phyloP scores from a whole-genome alignment of 1,284 basidiomycete species.

The Austroboletus olivaceoglutinosus region DNA sequence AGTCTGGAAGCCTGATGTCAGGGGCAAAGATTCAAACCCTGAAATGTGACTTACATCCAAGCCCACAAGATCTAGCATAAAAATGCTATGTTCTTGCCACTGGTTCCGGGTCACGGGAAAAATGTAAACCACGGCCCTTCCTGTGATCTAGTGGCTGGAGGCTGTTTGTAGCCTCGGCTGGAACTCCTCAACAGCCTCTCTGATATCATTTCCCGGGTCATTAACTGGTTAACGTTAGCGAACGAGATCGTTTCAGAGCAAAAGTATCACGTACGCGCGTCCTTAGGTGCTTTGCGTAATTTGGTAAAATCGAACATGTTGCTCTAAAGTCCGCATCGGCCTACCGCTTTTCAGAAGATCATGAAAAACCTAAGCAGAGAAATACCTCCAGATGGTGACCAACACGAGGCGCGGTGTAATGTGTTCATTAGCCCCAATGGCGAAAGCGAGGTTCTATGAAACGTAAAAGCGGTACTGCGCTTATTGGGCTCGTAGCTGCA shows the following conservation, averaged over 20 bases:
- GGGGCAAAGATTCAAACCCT: too few species aligned
- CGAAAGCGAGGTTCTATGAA: constrained; percentile 2
- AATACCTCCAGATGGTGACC: background rate
- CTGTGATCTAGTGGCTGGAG: background rate
- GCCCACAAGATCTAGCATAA: too few species aligned
- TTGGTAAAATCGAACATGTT: background rate
- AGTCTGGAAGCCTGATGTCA: too few species aligned
- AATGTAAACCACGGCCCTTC: too few species aligned
- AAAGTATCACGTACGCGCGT: background rate
- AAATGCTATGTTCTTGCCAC: too few species aligned
- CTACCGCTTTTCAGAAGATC: constrained; percentile 1
- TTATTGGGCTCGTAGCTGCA: too few species aligned
- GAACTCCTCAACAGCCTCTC: background rate
- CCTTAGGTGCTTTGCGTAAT: background rate
- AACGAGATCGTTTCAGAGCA: background rate
- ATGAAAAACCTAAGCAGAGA: background rate
- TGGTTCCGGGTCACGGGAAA: too few species aligned
- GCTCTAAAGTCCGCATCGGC: background rate
- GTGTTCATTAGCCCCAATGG: background rate
- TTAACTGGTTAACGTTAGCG: background rate
- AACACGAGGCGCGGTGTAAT: constrained; percentile 7
- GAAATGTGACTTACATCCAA: too few species aligned
- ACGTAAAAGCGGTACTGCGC: constrained; percentile 7
- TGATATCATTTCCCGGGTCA: background rate
- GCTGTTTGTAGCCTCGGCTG: background rate